Conservation (phyloP, 768 basidiomycete genomes). For the Pleurotus giganteus region DNA sequence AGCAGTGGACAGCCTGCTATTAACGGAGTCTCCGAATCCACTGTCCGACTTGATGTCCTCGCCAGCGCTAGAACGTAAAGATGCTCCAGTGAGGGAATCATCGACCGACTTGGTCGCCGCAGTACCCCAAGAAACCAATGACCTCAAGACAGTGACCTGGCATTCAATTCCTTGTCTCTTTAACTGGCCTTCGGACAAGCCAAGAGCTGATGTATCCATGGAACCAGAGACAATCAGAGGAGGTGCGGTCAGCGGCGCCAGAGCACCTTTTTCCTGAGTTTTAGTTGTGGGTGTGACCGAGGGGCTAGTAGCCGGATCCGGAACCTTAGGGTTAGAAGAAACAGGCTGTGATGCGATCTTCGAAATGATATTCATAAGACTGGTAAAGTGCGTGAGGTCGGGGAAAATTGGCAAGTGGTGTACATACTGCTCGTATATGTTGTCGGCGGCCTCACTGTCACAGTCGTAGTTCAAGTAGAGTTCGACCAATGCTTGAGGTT, state of each 20-base stretch:
- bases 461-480: constrained; percentile 99
- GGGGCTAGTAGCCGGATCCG: constrained; percentile 59
- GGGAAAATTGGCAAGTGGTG: not conserved
- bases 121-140: constrained; percentile 89
- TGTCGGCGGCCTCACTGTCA: constrained; percentile 90
- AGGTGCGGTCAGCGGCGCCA: constrained; percentile 63
- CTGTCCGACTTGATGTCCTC: constrained; percentile 57
- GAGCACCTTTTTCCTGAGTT: constrained; percentile 32
- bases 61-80: constrained; percentile 41
- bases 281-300: constrained; percentile 52
- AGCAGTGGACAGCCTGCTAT: constrained; percentile 51
- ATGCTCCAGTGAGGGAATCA: constrained; percentile 34
- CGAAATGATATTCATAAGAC: constrained; percentile 93
- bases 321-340: constrained; percentile 45
- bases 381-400: constrained; percentile 25
- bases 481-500: constrained; percentile 96
- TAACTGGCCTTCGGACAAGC: constrained; percentile 79
- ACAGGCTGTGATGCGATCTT: constrained; percentile 74
- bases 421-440: constrained; percentile 93
- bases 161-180: constrained; percentile 94
- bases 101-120: constrained; percentile 45
- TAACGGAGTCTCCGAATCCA: constrained; percentile 52
- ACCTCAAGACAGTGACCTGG: constrained; percentile 82
- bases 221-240: constrained; percentile 64
- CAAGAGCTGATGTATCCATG: constrained; percentile 64